These are phyloP conservation scores for Skeletonema grethae DNA, from an alignment of 108 stramenopile species.

Conservation along the genomic window DNA sequence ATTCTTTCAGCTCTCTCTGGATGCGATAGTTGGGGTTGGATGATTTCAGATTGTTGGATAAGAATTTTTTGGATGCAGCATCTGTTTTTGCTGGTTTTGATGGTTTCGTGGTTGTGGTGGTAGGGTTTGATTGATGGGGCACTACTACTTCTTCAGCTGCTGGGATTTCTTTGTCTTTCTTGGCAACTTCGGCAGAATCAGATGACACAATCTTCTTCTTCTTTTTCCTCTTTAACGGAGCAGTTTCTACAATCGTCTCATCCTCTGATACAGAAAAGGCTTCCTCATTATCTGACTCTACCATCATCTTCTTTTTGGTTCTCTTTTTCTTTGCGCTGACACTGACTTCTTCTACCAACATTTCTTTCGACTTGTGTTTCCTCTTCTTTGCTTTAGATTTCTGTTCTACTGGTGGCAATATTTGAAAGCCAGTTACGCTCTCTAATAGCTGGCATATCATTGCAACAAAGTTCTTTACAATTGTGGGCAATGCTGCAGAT, in stretches of 20 bases:
- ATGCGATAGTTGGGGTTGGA: constrained; percentile 85
- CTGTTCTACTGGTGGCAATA: constrained; percentile 16
- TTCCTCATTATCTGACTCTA: background rate
- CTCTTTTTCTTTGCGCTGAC: constrained; percentile 7
- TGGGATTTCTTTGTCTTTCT: background rate
- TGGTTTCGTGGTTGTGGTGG: constrained; percentile 21
- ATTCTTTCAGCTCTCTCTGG: constrained; percentile 87
- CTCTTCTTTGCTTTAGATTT: constrained; percentile 33
- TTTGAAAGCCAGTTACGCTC: constrained; percentile 29
- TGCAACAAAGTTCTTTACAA: constrained; percentile 35
- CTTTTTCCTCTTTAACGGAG: constrained; percentile 11
- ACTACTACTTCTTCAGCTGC: background rate
- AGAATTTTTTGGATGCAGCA: constrained; percentile 59
- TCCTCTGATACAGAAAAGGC: background rate
- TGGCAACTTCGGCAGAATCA: background rate
- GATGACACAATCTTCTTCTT: constrained; percentile 2
- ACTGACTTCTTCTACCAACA: constrained; percentile 23
- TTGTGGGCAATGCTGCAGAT: constrained; percentile 22
- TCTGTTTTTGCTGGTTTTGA: constrained; percentile 41
- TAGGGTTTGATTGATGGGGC: constrained; percentile 6
- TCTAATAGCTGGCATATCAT: constrained; percentile 33
- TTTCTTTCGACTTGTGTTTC: constrained; percentile 40
- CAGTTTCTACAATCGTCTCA: constrained; percentile 5
- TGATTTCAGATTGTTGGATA: constrained; percentile 55
- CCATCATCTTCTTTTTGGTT: constrained; percentile 9